A percentile compares a stretch with the other conserved stretches of the same genome.
Conservation (phyloP, 176 grass and related monocot species). For the Metroxylon sagu region DNA sequence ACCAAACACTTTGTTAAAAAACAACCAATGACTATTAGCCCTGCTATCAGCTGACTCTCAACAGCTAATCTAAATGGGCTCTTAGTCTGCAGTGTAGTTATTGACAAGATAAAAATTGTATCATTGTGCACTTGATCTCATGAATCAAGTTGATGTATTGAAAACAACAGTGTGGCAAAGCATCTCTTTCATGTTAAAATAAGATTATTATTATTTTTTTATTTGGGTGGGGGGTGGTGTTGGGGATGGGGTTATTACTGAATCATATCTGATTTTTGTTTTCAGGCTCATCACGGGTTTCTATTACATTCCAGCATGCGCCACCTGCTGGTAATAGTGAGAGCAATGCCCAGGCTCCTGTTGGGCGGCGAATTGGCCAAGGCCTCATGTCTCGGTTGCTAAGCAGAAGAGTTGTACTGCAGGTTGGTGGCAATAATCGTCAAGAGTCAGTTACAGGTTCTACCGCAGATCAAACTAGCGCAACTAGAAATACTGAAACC, state of each 20-base stretch:
- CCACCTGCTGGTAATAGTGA: constrained; percentile 13
- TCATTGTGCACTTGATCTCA: too few species aligned
- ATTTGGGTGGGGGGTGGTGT: too few species aligned
- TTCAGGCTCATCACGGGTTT: neutral
- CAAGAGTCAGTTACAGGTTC: constrained; percentile 32
- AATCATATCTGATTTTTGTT: neutral
- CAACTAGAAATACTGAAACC: constrained; percentile 21
- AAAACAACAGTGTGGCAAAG: too few species aligned
- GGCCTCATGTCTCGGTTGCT: constrained; percentile 40
- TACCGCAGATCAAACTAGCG: constrained; percentile 25
- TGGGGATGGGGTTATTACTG: neutral
- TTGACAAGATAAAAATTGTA: too few species aligned
- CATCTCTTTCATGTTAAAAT: too few species aligned
- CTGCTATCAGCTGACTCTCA: too few species aligned
- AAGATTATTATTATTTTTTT: neutral
- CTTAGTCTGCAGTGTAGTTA: too few species aligned
- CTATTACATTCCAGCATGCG: constrained; percentile 29
- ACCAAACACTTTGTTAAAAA: too few species aligned
- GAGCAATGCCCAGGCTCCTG: constrained; percentile 24
- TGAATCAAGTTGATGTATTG: too few species aligned
- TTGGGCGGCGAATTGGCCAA: constrained; percentile 33
- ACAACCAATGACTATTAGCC: too few species aligned
- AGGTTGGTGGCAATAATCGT: constrained; percentile 28
- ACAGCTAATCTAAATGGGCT: too few species aligned
- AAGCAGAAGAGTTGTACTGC: constrained; percentile 32